These are phyloP conservation scores for Physaria fendleri DNA, from an alignment of 345 rosid species.

Conservation along the genomic window DNA sequence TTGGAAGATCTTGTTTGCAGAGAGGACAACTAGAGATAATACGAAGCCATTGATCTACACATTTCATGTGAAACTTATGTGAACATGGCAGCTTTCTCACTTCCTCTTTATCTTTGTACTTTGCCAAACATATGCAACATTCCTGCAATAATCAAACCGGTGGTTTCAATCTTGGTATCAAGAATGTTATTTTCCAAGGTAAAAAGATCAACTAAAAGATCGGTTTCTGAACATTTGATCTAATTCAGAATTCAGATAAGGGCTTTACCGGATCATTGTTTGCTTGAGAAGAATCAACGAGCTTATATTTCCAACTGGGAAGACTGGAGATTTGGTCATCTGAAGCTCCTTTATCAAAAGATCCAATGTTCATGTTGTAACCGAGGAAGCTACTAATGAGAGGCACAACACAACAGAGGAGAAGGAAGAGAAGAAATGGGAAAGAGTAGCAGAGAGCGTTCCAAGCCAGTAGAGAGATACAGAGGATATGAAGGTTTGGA, in stretches of 20 bases:
- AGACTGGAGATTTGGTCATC: slow-evolving; percentile 81
- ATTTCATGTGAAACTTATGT: slow-evolving; percentile 82
- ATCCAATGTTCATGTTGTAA: slow-evolving; percentile 86
- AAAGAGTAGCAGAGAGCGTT: slow-evolving; percentile 88
- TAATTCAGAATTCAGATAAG: neutral
- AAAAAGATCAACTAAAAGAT: neutral
- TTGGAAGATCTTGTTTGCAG: slow-evolving; percentile 78
- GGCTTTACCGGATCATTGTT: slow-evolving; percentile 44
- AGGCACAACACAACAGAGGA: slow-evolving; percentile 86
- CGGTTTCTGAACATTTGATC: neutral
- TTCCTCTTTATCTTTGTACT: slow-evolving; percentile 81
- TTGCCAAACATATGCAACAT: slow-evolving; percentile 88
- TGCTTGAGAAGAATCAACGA: slow-evolving; percentile 25
- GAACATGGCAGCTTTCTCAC: slow-evolving; percentile 82
- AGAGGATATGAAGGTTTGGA: slow-evolving; percentile 78
- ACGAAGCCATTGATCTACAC: slow-evolving; percentile 95
- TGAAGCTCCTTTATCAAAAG: slow-evolving; percentile 68
- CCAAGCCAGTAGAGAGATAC: slow-evolving; percentile 86
- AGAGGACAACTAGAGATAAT: slow-evolving; percentile 93
- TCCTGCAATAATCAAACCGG: slow-evolving; percentile 42
- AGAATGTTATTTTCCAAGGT: neutral
- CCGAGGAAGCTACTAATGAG: slow-evolving; percentile 70
- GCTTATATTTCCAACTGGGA: slow-evolving; percentile 74
- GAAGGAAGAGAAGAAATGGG: slow-evolving; percentile 82
- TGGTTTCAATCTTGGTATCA: neutral